Evolutionary conservation across 176 grass and related monocot species (phyloP), one percentile per base, ranked within the genome.

Genomic region (Oryza meyeriana): DNA sequence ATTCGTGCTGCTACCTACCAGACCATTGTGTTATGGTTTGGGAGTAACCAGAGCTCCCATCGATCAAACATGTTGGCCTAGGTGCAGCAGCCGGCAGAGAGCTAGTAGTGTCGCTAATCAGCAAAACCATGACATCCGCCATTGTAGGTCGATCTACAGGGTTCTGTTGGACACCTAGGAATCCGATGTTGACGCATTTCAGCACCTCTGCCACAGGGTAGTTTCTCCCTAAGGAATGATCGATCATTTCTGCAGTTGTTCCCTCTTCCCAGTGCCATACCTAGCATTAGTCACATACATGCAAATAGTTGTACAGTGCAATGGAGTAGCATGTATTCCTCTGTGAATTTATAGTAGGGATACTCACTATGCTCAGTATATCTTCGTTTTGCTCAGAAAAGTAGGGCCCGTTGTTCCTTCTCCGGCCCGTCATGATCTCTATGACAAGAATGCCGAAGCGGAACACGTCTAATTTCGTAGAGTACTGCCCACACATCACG

Each of bases 391-490:
- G 72, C 32, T 90, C 71, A 4, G 78, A 24, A 0, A 66, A 11
- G 27, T 6, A 26, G 6, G 69, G 34, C 30, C 39, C 70, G 0
- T 1, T 77, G 25, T 86, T 59, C 55, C 55, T 88, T 47, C 55
- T 4, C 55, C 9, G 52, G 24, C 91, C 85, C 0, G 83, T 88
- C 33, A 94, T n/a, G 27, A 91, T 94, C 69, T 94, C 91, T 70
- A 88, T 83, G 40, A 88, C 42, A 6, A 91, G 80, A 57, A 94
- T 18, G 17, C 85, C 91, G 3, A 87, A 94, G 36, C 91, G 88
- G 62, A 86, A 94, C 27, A 91, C 88, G 1, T 94, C 88, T 20
- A 75, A 94, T 72, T 94, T 94, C 8, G 62, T 71, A 12, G 91
- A 94, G 25, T 85, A 94, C 5, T 79, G 82, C 44, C 91, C 91